phyloP scores from a whole-genome alignment of 208 protist species.

The Wallacemonas sp. region DNA sequence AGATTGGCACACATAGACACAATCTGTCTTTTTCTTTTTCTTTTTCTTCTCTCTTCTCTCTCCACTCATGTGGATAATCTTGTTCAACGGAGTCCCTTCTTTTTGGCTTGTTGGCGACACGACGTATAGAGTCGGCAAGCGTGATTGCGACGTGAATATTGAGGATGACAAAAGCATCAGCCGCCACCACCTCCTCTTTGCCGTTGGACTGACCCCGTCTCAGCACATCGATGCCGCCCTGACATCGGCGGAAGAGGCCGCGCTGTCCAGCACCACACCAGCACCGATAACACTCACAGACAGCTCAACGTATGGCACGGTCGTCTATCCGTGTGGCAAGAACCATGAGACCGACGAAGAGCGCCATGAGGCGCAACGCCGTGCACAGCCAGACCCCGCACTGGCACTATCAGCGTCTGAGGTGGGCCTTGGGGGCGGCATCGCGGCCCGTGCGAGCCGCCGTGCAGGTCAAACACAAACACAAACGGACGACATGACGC shows the following conservation, averaged over 20 bases:
- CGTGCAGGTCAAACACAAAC: too few species aligned
- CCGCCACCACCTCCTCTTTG: slow-evolving; percentile 64
- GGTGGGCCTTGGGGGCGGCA: not conserved
- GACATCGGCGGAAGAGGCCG: not conserved
- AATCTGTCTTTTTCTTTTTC: slow-evolving; percentile 9
- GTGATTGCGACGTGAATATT: slow-evolving; percentile 68
- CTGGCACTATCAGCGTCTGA: not conserved
- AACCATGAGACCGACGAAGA: not conserved
- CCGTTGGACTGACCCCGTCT: slow-evolving; percentile 22
- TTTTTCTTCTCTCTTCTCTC: slow-evolving; percentile 1
- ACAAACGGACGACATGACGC: too few species aligned
- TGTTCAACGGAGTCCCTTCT: slow-evolving; percentile 43
- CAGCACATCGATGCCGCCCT: slow-evolving; percentile 1
- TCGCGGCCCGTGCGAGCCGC: too few species aligned
- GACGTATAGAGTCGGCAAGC: slow-evolving; percentile 60
- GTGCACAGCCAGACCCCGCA: too few species aligned
- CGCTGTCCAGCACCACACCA: slow-evolving; percentile 13
- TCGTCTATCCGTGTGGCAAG: slow-evolving; percentile 26
- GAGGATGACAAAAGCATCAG: slow-evolving; percentile 79
- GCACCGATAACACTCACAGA: slow-evolving; percentile 61
- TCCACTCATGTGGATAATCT: slow-evolving; percentile 78
- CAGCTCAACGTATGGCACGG: slow-evolving; percentile 72
- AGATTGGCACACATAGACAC: too few species aligned
- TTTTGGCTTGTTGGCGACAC: slow-evolving; percentile 67
- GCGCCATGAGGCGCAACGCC: not conserved